Evolutionary conservation across 495 filamentous ascomycete genomes (phyloP).

Genomic region (Neurospora tetraspora): DNA sequence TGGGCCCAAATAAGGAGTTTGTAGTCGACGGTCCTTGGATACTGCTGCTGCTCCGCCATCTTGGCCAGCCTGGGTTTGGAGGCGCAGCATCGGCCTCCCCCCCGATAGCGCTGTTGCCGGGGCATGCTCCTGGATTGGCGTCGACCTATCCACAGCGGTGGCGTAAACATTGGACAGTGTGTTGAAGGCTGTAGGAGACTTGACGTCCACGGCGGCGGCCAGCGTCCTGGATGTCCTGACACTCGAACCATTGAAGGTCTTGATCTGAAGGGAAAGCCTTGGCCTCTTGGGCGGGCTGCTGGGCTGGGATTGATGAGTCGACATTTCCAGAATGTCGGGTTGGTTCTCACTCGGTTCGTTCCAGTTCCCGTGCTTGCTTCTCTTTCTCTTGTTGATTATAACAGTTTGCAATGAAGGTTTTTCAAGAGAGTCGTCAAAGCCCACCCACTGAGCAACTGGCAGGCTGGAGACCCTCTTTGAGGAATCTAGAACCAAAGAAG

Average conservation of each 20-base stretch:
- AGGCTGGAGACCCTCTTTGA: slow-evolving; percentile 2
- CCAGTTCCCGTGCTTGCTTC: background rate
- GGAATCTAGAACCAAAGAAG: slow-evolving; percentile 1
- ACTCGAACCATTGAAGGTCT: slow-evolving; percentile 21
- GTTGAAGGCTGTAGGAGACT: slow-evolving; percentile 71
- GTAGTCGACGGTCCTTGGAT: slow-evolving; percentile 16
- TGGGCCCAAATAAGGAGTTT: slow-evolving; percentile 32
- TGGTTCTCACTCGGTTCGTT: background rate
- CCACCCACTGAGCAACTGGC: slow-evolving; percentile 2
- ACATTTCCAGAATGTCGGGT: slow-evolving; percentile 20
- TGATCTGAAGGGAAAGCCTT: slow-evolving; percentile 73
- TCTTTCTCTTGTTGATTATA: background rate
- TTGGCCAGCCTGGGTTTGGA: slow-evolving; percentile 31
- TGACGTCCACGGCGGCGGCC: slow-evolving; percentile 40
- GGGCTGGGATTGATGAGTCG: slow-evolving; percentile 22
- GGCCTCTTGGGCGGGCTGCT: slow-evolving; percentile 50
- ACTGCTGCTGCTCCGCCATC: slow-evolving; percentile 6
- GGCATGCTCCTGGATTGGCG: slow-evolving; percentile 36
- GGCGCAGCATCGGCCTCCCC: slow-evolving; percentile 31
- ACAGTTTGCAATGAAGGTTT: background rate
- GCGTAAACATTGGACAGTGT: slow-evolving; percentile 75
- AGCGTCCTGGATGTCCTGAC: slow-evolving; percentile 24
- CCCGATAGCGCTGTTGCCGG: slow-evolving; percentile 27
- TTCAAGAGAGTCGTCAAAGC: background rate
- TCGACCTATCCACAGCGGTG: slow-evolving; percentile 53